Evolutionary conservation across 306 rosid species (phyloP).

Genomic region (Ormosia semicastrata): DNA sequence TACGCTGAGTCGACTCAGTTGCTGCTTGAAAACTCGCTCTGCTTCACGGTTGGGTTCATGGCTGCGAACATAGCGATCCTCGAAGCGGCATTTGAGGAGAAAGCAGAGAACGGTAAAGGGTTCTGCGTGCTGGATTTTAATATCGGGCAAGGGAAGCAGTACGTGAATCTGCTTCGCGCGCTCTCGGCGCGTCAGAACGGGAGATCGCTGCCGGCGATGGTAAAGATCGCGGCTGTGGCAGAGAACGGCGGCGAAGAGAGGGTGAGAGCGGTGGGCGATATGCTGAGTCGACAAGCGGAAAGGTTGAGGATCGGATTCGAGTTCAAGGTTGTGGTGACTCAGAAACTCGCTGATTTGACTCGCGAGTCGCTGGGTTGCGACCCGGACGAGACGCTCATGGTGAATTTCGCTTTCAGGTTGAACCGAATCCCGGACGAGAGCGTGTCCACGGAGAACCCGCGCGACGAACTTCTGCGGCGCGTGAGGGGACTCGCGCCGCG

Average conservation of each 20-base stretch:
- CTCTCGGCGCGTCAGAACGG: constrained; percentile 47
- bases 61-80: constrained; percentile 80
- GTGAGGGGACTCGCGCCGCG: constrained; percentile 63
- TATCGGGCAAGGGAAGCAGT: constrained; percentile 72
- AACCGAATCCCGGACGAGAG: constrained; percentile 83
- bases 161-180: constrained; percentile 44
- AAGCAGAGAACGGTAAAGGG: constrained; percentile 23
- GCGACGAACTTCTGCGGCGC: constrained; percentile 83
- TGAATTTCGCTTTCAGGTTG: constrained; percentile 78
- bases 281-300: constrained; percentile 43
- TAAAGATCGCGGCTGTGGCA: constrained; percentile 57
- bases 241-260: constrained; percentile 45
- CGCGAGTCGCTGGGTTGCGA: constrained; percentile 72
- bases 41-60: constrained; percentile 58
- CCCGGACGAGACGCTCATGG: constrained; percentile 55
- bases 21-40: constrained; percentile 53
- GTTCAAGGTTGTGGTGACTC: constrained; percentile 29
- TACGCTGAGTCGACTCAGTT: constrained; percentile 72
- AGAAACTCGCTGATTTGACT: constrained; percentile 57
- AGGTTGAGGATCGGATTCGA: constrained; percentile 36
- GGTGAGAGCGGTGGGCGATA: constrained; percentile 31
- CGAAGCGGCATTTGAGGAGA: constrained; percentile 66
- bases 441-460: constrained; percentile 84
- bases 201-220: background rate
- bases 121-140: constrained; percentile 84